Evolutionary conservation across 1,284 basidiomycete genomes (phyloP).

Genomic region (Malassezia brasiliensis): DNA sequence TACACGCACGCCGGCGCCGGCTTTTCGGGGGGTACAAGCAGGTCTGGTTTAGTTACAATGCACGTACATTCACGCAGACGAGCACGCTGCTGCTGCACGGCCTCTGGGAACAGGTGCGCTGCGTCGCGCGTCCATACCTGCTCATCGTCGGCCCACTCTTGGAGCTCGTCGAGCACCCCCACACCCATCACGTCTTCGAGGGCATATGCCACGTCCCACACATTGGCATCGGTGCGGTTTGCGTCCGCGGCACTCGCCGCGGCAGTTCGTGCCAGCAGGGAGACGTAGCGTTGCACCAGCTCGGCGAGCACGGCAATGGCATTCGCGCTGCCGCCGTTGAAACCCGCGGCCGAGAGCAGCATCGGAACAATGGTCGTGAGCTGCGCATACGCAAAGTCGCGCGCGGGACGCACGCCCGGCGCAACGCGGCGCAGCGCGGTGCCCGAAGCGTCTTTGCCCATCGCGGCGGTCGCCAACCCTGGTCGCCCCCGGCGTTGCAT

Average conservation of each 20-base stretch:
- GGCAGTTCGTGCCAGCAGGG: constrained; percentile 19
- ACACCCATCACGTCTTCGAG: constrained; percentile 28
- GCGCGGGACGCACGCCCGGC: not conserved
- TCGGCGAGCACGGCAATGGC: constrained; percentile 28
- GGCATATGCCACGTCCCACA: constrained; percentile 25
- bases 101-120: not conserved
- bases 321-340: constrained; percentile 24
- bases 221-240: constrained; percentile 19
- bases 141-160: constrained; percentile 32
- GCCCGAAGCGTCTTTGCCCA: not conserved
- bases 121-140: constrained; percentile 14
- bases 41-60: not conserved
- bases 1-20: not conserved
- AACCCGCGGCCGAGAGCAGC: constrained; percentile 26
- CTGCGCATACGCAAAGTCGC: constrained; percentile 5
- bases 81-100: constrained; percentile 1
- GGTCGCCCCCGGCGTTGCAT: not conserved
- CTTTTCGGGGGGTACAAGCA: not conserved
- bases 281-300: constrained; percentile 31
- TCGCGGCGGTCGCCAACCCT: not conserved
- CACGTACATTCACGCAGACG: constrained; percentile 1
- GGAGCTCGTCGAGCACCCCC: constrained; percentile 23
- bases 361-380: constrained; percentile 13
- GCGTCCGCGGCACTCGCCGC: constrained; percentile 22
- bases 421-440: not conserved